Base-by-base conservation (phyloP, 2,329 filamentous ascomycete species). In the Pseudogymnoascus sp. region DNA sequence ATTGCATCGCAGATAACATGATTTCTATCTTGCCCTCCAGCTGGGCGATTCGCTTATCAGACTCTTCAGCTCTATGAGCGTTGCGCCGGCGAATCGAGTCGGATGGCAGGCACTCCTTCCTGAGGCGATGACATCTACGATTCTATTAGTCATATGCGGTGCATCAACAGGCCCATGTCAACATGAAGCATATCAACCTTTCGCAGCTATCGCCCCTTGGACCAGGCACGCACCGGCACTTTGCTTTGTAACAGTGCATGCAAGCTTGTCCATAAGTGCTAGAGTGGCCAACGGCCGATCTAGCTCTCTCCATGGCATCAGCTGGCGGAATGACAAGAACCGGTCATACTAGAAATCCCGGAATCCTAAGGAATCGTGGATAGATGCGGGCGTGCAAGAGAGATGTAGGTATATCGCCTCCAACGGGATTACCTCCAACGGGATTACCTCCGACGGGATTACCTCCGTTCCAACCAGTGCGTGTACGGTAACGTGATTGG, bases 11-110 rank as follows among this genome's bases (percentile, higher is more conserved):
- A 2, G 76, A 76, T 16, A 81, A 78, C 2, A 82, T 71, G 63
- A 80, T 77, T 53, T 81, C 78, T 6, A 82, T 72, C 71, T 81
- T 82, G 67, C 80, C 78, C 70, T 82, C 80, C 6, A 82, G 73
- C 64, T 79, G 77, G 6, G 78, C 77, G 24, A 50, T 50, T 26
- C 43, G 43, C 4, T 78, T 76, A 19, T 77, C 74, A 28, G 74
- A 75, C 8, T 73, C 67, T 37, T 72, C 64, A 61, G 73, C 68
- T 65, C 73, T 70, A 67, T 75, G 74, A 64, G 71, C 60, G 63
- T 73, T 70, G 8, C 77, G 74, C 64, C 75, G 77, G 37, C 77
- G 72, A 43, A 75, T 72, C 2, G 78, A 76, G 19, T 75, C 69
- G 19, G 80, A 79, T 35, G 78, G 78, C 53, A 77, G 73, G 61